phyloP scores from a whole-genome alignment of 768 basidiomycete species.

The Termitomyces sp. region DNA sequence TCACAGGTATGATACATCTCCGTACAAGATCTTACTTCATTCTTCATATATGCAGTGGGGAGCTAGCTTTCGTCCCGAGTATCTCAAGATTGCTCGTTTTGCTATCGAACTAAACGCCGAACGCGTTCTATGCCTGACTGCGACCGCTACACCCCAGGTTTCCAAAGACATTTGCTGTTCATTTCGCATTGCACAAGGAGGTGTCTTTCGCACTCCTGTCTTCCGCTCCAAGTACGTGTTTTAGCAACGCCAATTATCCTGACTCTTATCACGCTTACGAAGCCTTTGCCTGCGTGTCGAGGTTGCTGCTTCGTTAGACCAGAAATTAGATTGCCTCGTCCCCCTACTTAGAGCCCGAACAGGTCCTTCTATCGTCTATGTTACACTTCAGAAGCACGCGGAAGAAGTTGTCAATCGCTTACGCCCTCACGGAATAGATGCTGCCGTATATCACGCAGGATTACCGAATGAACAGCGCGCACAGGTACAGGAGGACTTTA shows the following conservation, averaged over 20 bases:
- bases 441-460: slow-evolving; percentile 12
- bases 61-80: slow-evolving; percentile 12
- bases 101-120: slow-evolving; percentile 8
- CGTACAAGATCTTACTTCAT: not conserved
- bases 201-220: slow-evolving; percentile 10
- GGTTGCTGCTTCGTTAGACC: slow-evolving; percentile 4
- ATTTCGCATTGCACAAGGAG: slow-evolving; percentile 8
- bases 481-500: slow-evolving; percentile 7
- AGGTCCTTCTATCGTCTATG: slow-evolving; percentile 13
- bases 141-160: slow-evolving; percentile 10
- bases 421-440: slow-evolving; percentile 6
- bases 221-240: slow-evolving; percentile 12
- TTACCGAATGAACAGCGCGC: slow-evolving; percentile 8
- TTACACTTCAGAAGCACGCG: slow-evolving; percentile 10
- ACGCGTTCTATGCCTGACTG: slow-evolving; percentile 13
- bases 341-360: slow-evolving; percentile 5
- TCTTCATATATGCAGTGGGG: slow-evolving; percentile 7
- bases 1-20: slow-evolving; percentile 24
- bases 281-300: slow-evolving; percentile 10
- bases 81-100: slow-evolving; percentile 14
- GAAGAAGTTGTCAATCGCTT: slow-evolving; percentile 6
- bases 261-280: not conserved
- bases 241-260: not conserved
- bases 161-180: slow-evolving; percentile 6
- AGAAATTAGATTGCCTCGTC: slow-evolving; percentile 9